Conservation (phyloP, 352 stramenopile genomes). For the Phytophthora idaei region DNA sequence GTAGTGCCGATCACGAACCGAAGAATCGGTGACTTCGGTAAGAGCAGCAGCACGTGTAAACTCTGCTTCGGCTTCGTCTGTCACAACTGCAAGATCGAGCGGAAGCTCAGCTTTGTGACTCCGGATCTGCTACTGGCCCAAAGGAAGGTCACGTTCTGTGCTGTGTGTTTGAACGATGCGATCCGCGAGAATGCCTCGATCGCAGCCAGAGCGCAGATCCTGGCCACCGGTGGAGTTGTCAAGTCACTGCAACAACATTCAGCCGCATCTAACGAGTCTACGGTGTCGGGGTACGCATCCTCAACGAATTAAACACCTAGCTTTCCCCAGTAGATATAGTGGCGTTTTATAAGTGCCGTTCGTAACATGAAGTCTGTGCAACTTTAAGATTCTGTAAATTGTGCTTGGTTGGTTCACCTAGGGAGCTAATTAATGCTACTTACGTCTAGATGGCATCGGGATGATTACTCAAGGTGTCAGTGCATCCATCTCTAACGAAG, state of each 20-base stretch:
- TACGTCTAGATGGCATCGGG: too few relatives aligned
- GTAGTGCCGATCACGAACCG: constrained; percentile 24
- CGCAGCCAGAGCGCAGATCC: constrained; percentile 30
- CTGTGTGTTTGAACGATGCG: constrained; percentile 36
- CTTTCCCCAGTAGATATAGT: not conserved
- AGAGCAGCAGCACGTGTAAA: constrained; percentile 37
- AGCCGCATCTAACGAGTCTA: constrained; percentile 16
- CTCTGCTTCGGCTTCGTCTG: constrained; percentile 40
- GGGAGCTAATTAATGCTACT: not conserved
- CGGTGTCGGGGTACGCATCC: constrained; percentile 25
- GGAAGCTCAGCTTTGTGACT: constrained; percentile 46
- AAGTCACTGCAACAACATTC: constrained; percentile 16
- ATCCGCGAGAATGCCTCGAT: constrained; percentile 30
- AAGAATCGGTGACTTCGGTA: constrained; percentile 32
- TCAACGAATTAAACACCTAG: constrained; percentile 1
- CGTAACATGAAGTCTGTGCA: not conserved
- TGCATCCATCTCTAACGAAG: too few relatives aligned
- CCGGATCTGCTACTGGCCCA: constrained; percentile 26
- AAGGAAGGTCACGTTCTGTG: constrained; percentile 43
- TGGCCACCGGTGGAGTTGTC: constrained; percentile 10
- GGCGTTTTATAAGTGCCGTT: not conserved
- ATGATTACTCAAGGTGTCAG: too few relatives aligned
- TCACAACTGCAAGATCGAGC: constrained; percentile 38
- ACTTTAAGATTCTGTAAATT: not conserved
- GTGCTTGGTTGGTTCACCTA: not conserved